Percentiles rank a stretch among this genome's conserved stretches.
Evolutionary conservation across 257 asterid genomes (phyloP).

Genomic region (Capsicum rhomboideum): DNA sequence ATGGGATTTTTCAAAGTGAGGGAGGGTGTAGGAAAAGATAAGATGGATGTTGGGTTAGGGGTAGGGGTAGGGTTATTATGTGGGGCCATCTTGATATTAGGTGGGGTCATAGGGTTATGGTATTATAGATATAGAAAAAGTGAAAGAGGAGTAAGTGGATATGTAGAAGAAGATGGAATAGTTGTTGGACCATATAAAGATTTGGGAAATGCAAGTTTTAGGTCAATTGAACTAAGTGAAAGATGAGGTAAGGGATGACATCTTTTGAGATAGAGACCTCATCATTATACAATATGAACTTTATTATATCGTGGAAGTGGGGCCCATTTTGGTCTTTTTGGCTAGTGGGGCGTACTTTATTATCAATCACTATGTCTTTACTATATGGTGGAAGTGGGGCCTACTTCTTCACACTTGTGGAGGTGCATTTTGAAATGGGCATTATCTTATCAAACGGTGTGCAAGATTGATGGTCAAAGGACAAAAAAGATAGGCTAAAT

Average conservation of each 20-base stretch:
- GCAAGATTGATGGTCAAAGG: not conserved
- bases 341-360: not conserved
- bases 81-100: conserved; percentile 47
- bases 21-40: conserved; percentile 41
- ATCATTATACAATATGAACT: not conserved
- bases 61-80: conserved; percentile 45
- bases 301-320: not conserved
- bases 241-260: conserved; percentile 63
- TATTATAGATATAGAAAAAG: conserved; percentile 36
- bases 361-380: not conserved
- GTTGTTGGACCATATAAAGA: conserved; percentile 83
- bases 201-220: conserved; percentile 77
- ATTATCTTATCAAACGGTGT: not conserved
- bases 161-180: conserved; percentile 38
- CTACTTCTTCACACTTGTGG: not conserved
- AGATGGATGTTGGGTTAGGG: conserved; percentile 30
- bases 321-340: not conserved
- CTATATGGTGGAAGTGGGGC: not conserved
- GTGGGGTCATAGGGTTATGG: conserved; percentile 37
- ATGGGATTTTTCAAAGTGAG: conserved; percentile 76
- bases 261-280: not conserved
- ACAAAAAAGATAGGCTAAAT: not conserved
- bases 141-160: conserved; percentile 50
- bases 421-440: not conserved
- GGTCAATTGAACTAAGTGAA: conserved; percentile 75